These are phyloP conservation scores for Dichotomopilus funicola DNA, from an alignment of 2,329 filamentous ascomycete species.

Conservation along the genomic window DNA sequence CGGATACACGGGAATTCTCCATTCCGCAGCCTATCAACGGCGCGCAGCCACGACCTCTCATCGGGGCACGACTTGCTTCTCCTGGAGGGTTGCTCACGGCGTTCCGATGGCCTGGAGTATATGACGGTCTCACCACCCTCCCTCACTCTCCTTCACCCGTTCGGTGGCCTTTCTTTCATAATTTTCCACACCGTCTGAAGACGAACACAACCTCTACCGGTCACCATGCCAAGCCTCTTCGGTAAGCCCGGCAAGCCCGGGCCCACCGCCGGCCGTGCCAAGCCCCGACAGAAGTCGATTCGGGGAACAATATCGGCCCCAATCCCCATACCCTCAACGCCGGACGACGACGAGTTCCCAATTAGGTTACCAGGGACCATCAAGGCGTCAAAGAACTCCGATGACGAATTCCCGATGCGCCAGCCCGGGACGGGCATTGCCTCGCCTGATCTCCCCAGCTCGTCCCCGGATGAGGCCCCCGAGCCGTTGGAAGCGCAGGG, in stretches of 20 bases:
- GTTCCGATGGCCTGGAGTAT: slow-evolving; percentile 25
- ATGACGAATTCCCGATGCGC: slow-evolving; percentile 27
- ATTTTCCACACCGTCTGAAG: slow-evolving; percentile 2
- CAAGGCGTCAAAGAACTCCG: slow-evolving; percentile 31
- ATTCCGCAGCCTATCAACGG: no score
- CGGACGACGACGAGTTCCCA: slow-evolving; percentile 50
- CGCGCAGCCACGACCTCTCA: no score
- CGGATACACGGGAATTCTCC: background rate
- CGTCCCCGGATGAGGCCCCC: slow-evolving; percentile 10
- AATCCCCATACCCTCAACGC: slow-evolving; percentile 45
- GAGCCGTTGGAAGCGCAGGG: background rate
- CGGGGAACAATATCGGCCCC: slow-evolving; percentile 56
- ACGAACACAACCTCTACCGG: background rate
- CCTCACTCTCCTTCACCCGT: slow-evolving; percentile 7
- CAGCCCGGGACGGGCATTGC: slow-evolving; percentile 30
- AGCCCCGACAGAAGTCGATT: slow-evolving; percentile 41
- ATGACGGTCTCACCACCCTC: slow-evolving; percentile 19
- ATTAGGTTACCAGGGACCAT: slow-evolving; percentile 39
- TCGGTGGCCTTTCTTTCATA: slow-evolving; percentile 15
- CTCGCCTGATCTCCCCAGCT: slow-evolving; percentile 23
- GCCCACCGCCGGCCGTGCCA: slow-evolving; percentile 36
- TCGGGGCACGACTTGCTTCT: background rate
- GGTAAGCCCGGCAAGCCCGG: slow-evolving; percentile 41
- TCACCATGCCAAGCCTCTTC: slow-evolving; percentile 37
- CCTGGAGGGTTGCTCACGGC: slow-evolving; percentile 17